Conservation (phyloP, 2,329 filamentous ascomycete genomes). For the Cryphonectria parasitica region DNA sequence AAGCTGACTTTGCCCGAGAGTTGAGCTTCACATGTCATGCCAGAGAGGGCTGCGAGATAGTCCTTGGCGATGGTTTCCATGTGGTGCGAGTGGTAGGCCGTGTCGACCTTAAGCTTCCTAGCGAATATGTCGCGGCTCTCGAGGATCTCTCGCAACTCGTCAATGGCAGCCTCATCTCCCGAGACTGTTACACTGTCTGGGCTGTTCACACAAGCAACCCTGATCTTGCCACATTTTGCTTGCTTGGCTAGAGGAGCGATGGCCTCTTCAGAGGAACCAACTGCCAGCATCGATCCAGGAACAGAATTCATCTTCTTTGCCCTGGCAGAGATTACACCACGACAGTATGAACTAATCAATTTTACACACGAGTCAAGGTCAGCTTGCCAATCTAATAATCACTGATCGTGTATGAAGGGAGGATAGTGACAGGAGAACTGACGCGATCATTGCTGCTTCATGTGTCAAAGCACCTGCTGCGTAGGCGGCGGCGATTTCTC, state of each 20-base stretch:
- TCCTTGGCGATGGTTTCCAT: slow-evolving; percentile 36
- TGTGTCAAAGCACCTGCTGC: slow-evolving; percentile 3
- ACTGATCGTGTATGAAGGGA: neutral
- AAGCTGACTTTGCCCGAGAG: neutral
- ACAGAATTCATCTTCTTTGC: slow-evolving; percentile 3
- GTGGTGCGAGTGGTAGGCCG: slow-evolving; percentile 44
- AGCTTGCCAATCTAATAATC: neutral
- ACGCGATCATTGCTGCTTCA: slow-evolving; percentile 7
- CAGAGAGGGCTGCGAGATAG: slow-evolving; percentile 29
- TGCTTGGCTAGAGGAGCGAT: slow-evolving; percentile 27
- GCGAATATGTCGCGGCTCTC: slow-evolving; percentile 35
- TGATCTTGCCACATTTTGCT: slow-evolving; percentile 23
- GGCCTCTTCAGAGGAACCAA: slow-evolving; percentile 20
- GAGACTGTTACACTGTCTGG: slow-evolving; percentile 38
- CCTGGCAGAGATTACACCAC: slow-evolving; percentile 19
- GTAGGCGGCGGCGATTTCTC: slow-evolving; percentile 27
- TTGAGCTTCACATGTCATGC: neutral
- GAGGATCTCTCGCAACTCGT: slow-evolving; percentile 26
- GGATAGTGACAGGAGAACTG: neutral
- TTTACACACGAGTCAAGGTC: slow-evolving; percentile 34
- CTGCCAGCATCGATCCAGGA: slow-evolving; percentile 30
- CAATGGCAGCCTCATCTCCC: slow-evolving; percentile 36
- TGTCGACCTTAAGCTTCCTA: slow-evolving; percentile 39
- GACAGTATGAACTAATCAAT: slow-evolving; percentile 29
- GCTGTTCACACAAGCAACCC: slow-evolving; percentile 33